Base-by-base conservation (phyloP, 75 land plant genomes). In the Azolla pinnata region DNA sequence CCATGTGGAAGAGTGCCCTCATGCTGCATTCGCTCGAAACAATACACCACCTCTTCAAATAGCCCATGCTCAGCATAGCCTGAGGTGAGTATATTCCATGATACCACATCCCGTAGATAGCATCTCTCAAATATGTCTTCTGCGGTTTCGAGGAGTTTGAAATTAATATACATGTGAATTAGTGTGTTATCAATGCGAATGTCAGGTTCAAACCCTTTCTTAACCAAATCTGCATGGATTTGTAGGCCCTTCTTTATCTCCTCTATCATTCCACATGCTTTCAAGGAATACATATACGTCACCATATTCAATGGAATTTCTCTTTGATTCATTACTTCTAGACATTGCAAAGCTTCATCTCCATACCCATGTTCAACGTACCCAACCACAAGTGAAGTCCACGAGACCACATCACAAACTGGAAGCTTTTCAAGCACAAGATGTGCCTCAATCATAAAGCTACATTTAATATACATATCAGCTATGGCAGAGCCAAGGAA, bases 401-500 rank as follows among this genome's bases (percentile, higher is more conserved):
- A 65, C 12, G 38, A 40, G 18, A 65, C 67, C 59, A 29, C 33
- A 29, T 73, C 76, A 29, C 54, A 60, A 0, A 63, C 35, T 0
- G n/a, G 10, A 1, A 71, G 63, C 29, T 16, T 40, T 44, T 71
- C 74, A 31, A 79, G 75, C 4, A 79, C 65, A 18, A 49, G 28
- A 0, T 59, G 51, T 14, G 82, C 82, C 54, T 70, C 78, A 58
- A 60, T 59, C 47, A 79, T 38, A 29, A 69, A 62, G 0, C 82
- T 74, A 45, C 82, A 79, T 51, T 71, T 79, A 21, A 63, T 46
- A 61, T 79, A 79, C 82, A 79, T 79, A 31, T 70, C 67, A 29
- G 71, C 56, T 30, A 79, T 21, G 1, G 77, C 70, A 25, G 59
- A 69, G 9, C 40, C 65, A n/a, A 33, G 16, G 2, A 33, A 55